Percentiles rank a stretch among this genome's conserved stretches.
phyloP scores from a whole-genome alignment of 306 rosid species.

The Psophocarpus tetragonolobus region DNA sequence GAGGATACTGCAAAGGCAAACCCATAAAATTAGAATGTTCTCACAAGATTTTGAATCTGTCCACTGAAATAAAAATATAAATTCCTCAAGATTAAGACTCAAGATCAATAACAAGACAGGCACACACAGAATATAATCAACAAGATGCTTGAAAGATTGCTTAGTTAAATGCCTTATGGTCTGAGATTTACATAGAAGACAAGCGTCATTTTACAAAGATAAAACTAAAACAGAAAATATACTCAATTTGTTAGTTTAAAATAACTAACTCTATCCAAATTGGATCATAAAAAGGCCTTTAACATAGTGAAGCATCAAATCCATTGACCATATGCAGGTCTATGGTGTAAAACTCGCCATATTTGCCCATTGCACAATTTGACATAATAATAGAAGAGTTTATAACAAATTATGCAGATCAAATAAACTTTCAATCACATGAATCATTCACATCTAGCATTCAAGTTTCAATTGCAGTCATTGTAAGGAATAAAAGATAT shows the following conservation, averaged over 20 bases:
- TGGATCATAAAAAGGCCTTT: slow-evolving; percentile 6
- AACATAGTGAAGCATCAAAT: slow-evolving; percentile 23
- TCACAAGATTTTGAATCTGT: neutral
- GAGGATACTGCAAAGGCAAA: slow-evolving; percentile 73
- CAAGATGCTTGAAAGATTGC: neutral
- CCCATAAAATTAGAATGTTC: slow-evolving; percentile 22
- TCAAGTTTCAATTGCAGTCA: slow-evolving; percentile 1
- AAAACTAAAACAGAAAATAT: slow-evolving; percentile 21
- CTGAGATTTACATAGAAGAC: slow-evolving; percentile 13
- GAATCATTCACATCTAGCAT: slow-evolving; percentile 14
- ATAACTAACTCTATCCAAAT: neutral
- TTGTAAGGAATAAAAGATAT: slow-evolving; percentile 6
- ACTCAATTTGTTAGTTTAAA: neutral
- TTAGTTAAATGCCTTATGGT: neutral
- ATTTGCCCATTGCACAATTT: neutral
- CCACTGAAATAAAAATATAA: neutral
- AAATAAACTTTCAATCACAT: slow-evolving; percentile 5
- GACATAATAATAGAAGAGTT: slow-evolving; percentile 3
- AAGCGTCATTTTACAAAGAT: slow-evolving; percentile 5
- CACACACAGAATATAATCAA: neutral
- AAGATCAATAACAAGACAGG: neutral
- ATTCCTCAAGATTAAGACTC: neutral
- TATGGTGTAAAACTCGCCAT: neutral
- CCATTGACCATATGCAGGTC: neutral
- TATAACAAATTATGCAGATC: neutral